These are phyloP conservation scores for Sequoia sempervirens DNA, from an alignment of 75 land plant species.

Conservation along the genomic window DNA sequence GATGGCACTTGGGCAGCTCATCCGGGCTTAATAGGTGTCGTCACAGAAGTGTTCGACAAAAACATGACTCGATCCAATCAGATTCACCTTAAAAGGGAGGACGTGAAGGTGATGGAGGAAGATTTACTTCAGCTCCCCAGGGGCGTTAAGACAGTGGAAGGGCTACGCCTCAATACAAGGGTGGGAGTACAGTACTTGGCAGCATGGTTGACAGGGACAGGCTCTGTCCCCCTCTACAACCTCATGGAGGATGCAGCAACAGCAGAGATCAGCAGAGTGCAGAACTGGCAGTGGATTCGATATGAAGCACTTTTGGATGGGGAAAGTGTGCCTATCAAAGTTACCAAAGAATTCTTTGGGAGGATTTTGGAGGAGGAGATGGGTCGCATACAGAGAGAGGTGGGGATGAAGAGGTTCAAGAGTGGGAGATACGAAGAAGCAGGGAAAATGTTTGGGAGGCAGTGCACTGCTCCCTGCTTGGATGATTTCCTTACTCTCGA, in stretches of 20 bases:
- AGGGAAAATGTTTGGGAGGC: conserved; percentile 64
- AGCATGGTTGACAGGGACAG: conserved; percentile 86
- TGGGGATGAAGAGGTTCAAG: conserved; percentile 60
- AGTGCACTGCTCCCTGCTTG: conserved; percentile 44
- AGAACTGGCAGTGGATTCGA: conserved; percentile 87
- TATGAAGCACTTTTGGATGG: conserved; percentile 47
- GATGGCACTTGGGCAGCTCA: conserved; percentile 99
- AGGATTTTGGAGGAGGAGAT: conserved; percentile 84
- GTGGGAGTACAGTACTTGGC: conserved; percentile 88
- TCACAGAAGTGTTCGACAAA: conserved; percentile 58
- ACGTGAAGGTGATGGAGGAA: conserved; percentile 43
- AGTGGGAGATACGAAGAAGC: conserved; percentile 70
- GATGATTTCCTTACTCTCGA: conserved; percentile 88
- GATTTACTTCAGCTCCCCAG: conserved; percentile 71
- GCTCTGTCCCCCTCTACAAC: conserved; percentile 90
- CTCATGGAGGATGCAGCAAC: conserved; percentile 97
- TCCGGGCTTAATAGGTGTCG: conserved; percentile 73
- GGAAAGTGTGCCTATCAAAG: conserved; percentile 38
- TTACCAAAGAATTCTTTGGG: conserved; percentile 32
- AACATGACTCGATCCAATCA: conserved; percentile 71
- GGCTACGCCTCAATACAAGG: conserved; percentile 75
- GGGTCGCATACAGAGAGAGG: conserved; percentile 71
- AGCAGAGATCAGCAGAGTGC: conserved; percentile 81
- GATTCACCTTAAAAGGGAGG: conserved; percentile 50
- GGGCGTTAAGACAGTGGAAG: conserved; percentile 69